phyloP scores from a whole-genome alignment of 257 asterid species.

The Primulina tabacum region DNA sequence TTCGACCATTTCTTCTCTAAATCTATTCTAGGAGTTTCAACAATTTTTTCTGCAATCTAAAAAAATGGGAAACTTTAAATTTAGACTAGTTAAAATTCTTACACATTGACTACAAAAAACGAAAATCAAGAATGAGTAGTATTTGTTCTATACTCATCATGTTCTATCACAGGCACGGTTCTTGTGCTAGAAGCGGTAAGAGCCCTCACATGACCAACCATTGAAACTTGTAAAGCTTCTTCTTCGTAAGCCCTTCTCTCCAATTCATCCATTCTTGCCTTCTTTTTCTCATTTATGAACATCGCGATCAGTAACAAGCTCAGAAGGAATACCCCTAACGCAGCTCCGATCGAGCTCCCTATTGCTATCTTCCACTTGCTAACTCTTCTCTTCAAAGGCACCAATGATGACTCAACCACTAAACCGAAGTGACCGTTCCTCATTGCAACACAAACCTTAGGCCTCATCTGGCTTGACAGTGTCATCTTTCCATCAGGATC shows the following conservation, averaged over 20 bases:
- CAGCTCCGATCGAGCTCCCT: conserved; percentile 70
- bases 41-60: conserved; percentile 1
- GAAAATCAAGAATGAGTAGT: conserved; percentile 19
- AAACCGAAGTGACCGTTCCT: conserved; percentile 64
- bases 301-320: conserved; percentile 61
- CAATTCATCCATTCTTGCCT: conserved; percentile 76
- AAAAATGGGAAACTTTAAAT: conserved; percentile 22
- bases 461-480: conserved; percentile 37
- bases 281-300: conserved; percentile 72
- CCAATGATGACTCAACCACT: conserved; percentile 61
- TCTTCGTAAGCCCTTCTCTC: conserved; percentile 91
- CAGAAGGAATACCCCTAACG: conserved; percentile 61
- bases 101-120: conserved; percentile 20
- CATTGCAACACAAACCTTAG: conserved; percentile 46
- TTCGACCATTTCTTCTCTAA: conserved; percentile 32
- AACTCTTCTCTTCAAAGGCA: conserved; percentile 54
- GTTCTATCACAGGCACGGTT: conserved; percentile 66
- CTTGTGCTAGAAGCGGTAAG: conserved; percentile 63
- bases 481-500: conserved; percentile 55
- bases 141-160: conserved; percentile 39
- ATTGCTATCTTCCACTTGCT: conserved; percentile 57
- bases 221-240: conserved; percentile 88
- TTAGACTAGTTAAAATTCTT: conserved; percentile 22
- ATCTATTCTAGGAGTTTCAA: conserved; percentile 23
- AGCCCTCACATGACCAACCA: conserved; percentile 96